Evolutionary conservation across 768 basidiomycete genomes (phyloP), one percentile per base, ranked within the genome.

Genomic region (Tubosaeta sp.): DNA sequence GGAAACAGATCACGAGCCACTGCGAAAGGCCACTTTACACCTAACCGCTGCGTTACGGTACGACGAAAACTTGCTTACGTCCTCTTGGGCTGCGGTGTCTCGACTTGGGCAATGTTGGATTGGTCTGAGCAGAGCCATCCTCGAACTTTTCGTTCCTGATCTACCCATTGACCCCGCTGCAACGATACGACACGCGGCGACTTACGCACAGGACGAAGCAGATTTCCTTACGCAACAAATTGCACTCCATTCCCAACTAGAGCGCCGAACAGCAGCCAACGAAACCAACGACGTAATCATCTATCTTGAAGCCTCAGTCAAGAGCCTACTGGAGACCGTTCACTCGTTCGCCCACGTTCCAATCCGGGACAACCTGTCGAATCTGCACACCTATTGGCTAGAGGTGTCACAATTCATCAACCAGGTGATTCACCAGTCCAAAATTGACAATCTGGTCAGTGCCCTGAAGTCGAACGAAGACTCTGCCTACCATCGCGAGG

Each of bases 161-260:
- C 71, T 81, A 2, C 92, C 94, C 3, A 70, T 97, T 44, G 96
- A 99, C 65, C 96, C 96, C 24, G 83, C 85, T 7, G 83, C 82
- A 21, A 77, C 84, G 30, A 75, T 82, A 48, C 75, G 72, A 45
- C 78, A 72, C 43, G 70, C 72, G 0, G 60, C 61, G 2, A 65
- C 71, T 27, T 80, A 83, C 25, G 73, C 76, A 63, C 60, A 63
- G 25, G 60, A 73, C 44, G 74, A 82, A 48, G 58, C 71, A 29
- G 56, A 63, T 2, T 59, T 71, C 22, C 56, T 89, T 3, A 54
- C 61, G 4, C 67, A 69, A 3, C 82, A 90, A 65, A 63, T 84
- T 8, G 46, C 59, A 6, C 71, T 90, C 7, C 84, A 89, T 56
- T 59, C 54, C 16, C 61, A 73, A 29, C 70, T 87, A 10, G 90